phyloP scores from a whole-genome alignment of 108 stramenopile species.

The Fragilaria radians region DNA sequence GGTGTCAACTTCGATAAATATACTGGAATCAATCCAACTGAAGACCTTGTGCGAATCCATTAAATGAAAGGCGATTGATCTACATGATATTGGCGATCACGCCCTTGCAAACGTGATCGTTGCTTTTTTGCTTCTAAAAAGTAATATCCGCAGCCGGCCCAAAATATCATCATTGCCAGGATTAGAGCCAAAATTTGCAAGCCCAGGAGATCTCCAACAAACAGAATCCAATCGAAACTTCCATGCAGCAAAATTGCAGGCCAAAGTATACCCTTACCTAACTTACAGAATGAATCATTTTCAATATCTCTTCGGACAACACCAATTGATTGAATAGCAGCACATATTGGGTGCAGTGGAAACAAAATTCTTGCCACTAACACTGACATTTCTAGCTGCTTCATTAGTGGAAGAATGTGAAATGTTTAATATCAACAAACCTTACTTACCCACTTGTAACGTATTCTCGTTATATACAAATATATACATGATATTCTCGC shows the following conservation, averaged over 20 bases:
- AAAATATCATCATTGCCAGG: constrained; percentile 15
- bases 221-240: constrained; percentile 65
- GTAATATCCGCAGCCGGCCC: constrained; percentile 22
- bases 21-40: no score
- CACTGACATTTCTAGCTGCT: constrained; percentile 41
- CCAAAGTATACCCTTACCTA: constrained; percentile 48
- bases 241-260: constrained; percentile 80
- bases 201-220: constrained; percentile 58
- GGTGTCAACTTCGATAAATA: no score
- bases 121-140: constrained; percentile 21
- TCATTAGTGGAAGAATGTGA: neutral
- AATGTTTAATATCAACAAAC: constrained; percentile 5
- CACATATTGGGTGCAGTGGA: constrained; percentile 79
- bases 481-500: constrained; percentile 80
- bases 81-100: constrained; percentile 11
- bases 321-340: constrained; percentile 76
- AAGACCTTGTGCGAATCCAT: no score
- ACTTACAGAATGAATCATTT: constrained; percentile 23
- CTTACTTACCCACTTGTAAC: constrained; percentile 12
- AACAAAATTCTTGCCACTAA: constrained; percentile 65
- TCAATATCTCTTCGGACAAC: constrained; percentile 75
- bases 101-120: constrained; percentile 14
- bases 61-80: neutral
- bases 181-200: constrained; percentile 20
- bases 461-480: constrained; percentile 58